A percentile compares a stretch with the other conserved stretches of the same genome.
These are phyloP conservation scores for Botryotinia convoluta DNA, from an alignment of 2,329 filamentous ascomycete species.

Conservation along the genomic window DNA sequence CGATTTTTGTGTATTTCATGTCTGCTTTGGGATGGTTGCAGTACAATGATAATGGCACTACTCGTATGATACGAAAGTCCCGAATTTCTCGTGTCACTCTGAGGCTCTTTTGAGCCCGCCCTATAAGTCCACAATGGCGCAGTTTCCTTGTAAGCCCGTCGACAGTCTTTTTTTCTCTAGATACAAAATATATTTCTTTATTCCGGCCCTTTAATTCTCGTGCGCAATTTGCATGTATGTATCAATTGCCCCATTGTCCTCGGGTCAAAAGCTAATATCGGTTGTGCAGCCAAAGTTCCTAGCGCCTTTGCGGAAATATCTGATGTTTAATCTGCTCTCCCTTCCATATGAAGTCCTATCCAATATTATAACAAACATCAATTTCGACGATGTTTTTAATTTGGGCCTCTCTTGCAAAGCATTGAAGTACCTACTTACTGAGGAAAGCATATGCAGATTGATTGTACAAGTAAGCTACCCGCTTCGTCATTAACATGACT, in stretches of 20 bases:
- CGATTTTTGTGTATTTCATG: not conserved
- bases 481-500: not conserved
- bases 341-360: constrained; percentile 38
- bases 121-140: constrained; percentile 5
- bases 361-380: constrained; percentile 32
- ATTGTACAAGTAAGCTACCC: constrained; percentile 32
- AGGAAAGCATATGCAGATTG: constrained; percentile 35
- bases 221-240: not conserved
- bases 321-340: constrained; percentile 33
- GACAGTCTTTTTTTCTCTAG: not conserved
- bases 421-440: constrained; percentile 32
- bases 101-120: not conserved
- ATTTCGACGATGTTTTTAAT: constrained; percentile 37
- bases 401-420: constrained; percentile 32
- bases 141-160: not conserved
- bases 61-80: not conserved
- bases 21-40: not conserved
- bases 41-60: not conserved
- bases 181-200: not conserved
- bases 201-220: not conserved
- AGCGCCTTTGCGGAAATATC: constrained; percentile 6
- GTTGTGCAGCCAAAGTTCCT: not conserved
- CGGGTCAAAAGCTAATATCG: not conserved
- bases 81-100: not conserved
- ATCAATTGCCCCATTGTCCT: not conserved